Base-by-base conservation (phyloP, 257 asterid genomes). In the Penstemon barbatus region DNA sequence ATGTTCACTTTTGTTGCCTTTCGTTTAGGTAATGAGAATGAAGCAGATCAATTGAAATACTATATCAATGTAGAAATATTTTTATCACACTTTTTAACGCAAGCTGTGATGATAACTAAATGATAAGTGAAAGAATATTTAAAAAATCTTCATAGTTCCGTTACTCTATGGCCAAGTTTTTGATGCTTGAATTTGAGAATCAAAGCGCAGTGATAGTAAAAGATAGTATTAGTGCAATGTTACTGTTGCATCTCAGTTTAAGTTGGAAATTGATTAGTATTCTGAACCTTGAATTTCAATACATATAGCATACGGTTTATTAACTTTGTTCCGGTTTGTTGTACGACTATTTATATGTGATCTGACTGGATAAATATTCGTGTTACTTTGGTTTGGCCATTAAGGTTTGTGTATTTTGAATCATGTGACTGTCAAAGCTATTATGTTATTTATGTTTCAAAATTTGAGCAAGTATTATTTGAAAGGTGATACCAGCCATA, bases 1-100 rank as follows among this genome's bases (percentile, higher is more conserved):
- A 39, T 15, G 60, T 57, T 57, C 45, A n/a, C 33, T 57, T 68
- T 59, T 38, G 50, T 50, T 71, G 56, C 25, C 48, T 72, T 60
- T 58, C 38, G 51, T 55, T 58, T 53, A 13, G 36, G 7, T 15
- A 6, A 55, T n/a, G 46, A 66, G 66, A 54, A 45, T 15, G 53
- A 9, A 59, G 45, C 49, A 48, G 18, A 63, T 12, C 36, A 49
- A 58, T 57, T 33, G 45, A 40, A 25, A 40, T 61, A 51, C 33
- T 25, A 25, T 37, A 12, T 5, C 48, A 3, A 6, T 39, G 39
- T 8, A 9, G 61, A 12, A 10, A 11, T 38, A 38, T 3, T 55
- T 41, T 45, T 57, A 41, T 52, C 6, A 19, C 12, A 15, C 33
- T 33, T 18, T 25, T 39, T 12, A 40, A 51, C 52, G 59, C 63